Conservation (phyloP, 768 basidiomycete species). For the Symmetrospora coprosmae region DNA sequence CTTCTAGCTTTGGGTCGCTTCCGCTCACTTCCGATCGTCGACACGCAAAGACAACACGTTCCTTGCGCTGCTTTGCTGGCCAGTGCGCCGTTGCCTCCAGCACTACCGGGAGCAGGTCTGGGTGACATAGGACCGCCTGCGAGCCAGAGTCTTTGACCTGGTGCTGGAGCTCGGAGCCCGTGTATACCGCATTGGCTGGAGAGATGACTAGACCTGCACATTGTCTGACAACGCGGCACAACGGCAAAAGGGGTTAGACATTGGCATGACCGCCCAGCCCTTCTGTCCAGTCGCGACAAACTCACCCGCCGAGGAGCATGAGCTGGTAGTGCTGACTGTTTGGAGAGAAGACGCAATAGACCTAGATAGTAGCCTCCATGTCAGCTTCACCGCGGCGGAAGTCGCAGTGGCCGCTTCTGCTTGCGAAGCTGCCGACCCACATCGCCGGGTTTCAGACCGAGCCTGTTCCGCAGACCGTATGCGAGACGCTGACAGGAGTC, state of each 20-base stretch:
- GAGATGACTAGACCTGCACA: conserved; percentile 28
- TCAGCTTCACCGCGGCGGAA: not conserved
- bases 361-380: not conserved
- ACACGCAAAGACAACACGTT: conserved; percentile 29
- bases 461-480: not conserved
- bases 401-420: not conserved
- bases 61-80: conserved; percentile 20
- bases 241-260: not conserved
- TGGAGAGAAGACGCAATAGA: conserved; percentile 28
- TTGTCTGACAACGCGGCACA: conserved; percentile 20
- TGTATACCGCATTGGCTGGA: conserved; percentile 48
- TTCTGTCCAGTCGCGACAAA: not conserved
- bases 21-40: conserved; percentile 31
- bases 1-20: too few species aligned
- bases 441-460: conserved; percentile 8
- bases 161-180: conserved; percentile 51
- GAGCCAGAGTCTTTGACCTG: conserved; percentile 60
- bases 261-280: not conserved
- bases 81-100: conserved; percentile 46
- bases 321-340: conserved; percentile 29
- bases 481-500: conserved; percentile 5
- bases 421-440: not conserved
- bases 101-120: conserved; percentile 48
- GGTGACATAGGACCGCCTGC: conserved; percentile 50
- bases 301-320: not conserved